phyloP scores from a whole-genome alignment of 139 green algal species.

The Bryopsis sp. region DNA sequence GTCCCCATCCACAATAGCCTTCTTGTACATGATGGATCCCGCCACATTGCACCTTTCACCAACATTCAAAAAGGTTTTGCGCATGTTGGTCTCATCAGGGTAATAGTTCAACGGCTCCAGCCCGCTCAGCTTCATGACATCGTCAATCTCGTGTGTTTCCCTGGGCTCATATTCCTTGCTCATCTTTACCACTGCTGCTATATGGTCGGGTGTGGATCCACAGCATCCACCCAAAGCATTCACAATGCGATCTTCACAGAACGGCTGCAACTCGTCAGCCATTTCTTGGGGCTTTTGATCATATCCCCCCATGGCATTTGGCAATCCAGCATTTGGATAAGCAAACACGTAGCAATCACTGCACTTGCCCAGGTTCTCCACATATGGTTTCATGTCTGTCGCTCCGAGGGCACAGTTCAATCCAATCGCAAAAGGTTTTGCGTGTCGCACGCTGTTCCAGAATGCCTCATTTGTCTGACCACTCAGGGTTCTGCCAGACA shows the following conservation, averaged over 20 bases:
- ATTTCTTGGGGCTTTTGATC: constrained; percentile 92
- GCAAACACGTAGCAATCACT: constrained; percentile 93
- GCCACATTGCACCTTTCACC: constrained; percentile 98
- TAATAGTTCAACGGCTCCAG: constrained; percentile 92
- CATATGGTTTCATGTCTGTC: constrained; percentile 88
- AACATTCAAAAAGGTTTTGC: constrained; percentile 89
- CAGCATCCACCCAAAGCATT: constrained; percentile 96
- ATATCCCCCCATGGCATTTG: constrained; percentile 97
- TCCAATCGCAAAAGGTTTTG: constrained; percentile 85
- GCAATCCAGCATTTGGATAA: constrained; percentile 96
- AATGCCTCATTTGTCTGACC: constrained; percentile 99
- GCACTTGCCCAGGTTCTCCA: constrained; percentile 78
- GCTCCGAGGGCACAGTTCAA: constrained; percentile 97
- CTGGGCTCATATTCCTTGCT: constrained; percentile 56
- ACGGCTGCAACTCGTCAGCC: constrained; percentile 88
- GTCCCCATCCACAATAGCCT: constrained; percentile 88
- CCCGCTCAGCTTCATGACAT: constrained; percentile 80
- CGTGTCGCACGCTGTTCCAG: constrained; percentile 88
- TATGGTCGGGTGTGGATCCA: constrained; percentile 84
- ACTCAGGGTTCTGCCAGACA: constrained; percentile 85
- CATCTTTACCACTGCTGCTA: constrained; percentile 67
- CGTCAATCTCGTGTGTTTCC: constrained; percentile 40
- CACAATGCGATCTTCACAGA: constrained; percentile 78
- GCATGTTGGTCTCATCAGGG: constrained; percentile 60
- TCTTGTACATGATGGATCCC: constrained; percentile 92